Base-by-base conservation (phyloP, 768 basidiomycete species). In the Serendipita vermifera region DNA sequence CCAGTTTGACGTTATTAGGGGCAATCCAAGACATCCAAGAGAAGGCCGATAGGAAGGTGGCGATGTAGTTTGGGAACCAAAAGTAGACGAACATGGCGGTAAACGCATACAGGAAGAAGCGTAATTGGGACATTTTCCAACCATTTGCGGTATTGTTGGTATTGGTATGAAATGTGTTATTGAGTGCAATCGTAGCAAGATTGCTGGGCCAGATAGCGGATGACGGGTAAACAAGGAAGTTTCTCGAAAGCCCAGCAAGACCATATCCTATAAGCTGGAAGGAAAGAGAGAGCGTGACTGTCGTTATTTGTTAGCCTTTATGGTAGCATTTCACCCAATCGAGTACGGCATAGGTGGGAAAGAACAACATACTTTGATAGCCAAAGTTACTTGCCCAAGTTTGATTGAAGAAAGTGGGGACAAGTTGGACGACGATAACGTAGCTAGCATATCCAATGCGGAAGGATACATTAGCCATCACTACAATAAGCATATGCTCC, bases 11-110 rank as follows among this genome's bases (percentile, higher is more conserved):
- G 32, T 54, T 54, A n/a, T 14, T 29, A 5, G 51, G 51, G 5
- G 26, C 24, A n/a, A 54, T 54, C 41, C 9, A 26, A 13, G 17
- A 13, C 13, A 20, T 7, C 20, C 17, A 24, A 14, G 20, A 14
- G 27, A 32, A 4, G 36, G 51, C 17, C 26, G 22, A 87, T 46
- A 91, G 73, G 11, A 77, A 86, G 7, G 85, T 87, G 75, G 86
- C 92, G 51, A 93, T 72, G 69, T 81, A 20, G 51, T 54, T 54
- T 14, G 51, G 51, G 17, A 54, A 9, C 76, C 62, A 63, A 78
- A 78, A 54, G 51, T 54, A 54, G 27, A 54, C 51, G 32, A 54
- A 38, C 36, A 38, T 38, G 11, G 11, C 3, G 6, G 14, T 29
- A 51, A 32, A 6, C 13, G 36, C 51, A 15, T 31, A 54, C 51